phyloP scores from a whole-genome alignment of 192 early-diverging fungal species.

The Coemansia sp. region DNA sequence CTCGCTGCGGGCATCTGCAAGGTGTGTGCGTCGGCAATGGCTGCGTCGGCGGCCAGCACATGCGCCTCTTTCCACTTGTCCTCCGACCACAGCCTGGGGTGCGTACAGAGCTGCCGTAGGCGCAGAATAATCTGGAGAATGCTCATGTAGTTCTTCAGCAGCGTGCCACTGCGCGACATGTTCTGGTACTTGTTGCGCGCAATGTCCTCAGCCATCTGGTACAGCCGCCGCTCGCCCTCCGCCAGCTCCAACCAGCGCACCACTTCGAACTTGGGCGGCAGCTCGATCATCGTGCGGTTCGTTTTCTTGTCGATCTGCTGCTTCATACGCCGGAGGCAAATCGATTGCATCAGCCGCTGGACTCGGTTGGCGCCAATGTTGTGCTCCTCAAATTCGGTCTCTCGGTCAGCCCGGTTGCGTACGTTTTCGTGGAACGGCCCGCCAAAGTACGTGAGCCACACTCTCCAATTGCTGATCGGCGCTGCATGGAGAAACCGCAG shows the following conservation, averaged over 20 bases:
- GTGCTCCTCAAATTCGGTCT: slow-evolving; percentile 16
- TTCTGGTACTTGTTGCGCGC: slow-evolving; percentile 62
- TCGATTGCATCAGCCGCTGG: slow-evolving; percentile 51
- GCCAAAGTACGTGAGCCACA: slow-evolving; percentile 75
- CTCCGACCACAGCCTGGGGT: slow-evolving; percentile 55
- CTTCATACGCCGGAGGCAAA: slow-evolving; percentile 83
- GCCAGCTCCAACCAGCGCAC: slow-evolving; percentile 65
- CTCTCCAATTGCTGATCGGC: slow-evolving; percentile 67
- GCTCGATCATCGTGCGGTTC: slow-evolving; percentile 73
- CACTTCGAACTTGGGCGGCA: slow-evolving; percentile 65
- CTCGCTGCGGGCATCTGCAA: not conserved
- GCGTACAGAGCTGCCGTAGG: slow-evolving; percentile 69
- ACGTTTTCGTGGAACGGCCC: slow-evolving; percentile 67
- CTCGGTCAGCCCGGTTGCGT: slow-evolving; percentile 17
- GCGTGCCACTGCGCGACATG: slow-evolving; percentile 60
- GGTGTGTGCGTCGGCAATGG: slow-evolving; percentile 8
- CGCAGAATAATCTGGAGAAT: slow-evolving; percentile 56
- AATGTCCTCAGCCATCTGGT: slow-evolving; percentile 63
- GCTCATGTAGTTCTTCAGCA: slow-evolving; percentile 65
- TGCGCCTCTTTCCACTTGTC: slow-evolving; percentile 49
- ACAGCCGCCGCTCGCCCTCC: slow-evolving; percentile 65
- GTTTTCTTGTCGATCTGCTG: slow-evolving; percentile 59
- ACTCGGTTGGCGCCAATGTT: slow-evolving; percentile 43
- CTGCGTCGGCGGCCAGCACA: slow-evolving; percentile 24
- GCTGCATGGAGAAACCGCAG: slow-evolving; percentile 75